phyloP scores from a whole-genome alignment of 495 filamentous ascomycete genomes.

The Neurospora tetraspora region DNA sequence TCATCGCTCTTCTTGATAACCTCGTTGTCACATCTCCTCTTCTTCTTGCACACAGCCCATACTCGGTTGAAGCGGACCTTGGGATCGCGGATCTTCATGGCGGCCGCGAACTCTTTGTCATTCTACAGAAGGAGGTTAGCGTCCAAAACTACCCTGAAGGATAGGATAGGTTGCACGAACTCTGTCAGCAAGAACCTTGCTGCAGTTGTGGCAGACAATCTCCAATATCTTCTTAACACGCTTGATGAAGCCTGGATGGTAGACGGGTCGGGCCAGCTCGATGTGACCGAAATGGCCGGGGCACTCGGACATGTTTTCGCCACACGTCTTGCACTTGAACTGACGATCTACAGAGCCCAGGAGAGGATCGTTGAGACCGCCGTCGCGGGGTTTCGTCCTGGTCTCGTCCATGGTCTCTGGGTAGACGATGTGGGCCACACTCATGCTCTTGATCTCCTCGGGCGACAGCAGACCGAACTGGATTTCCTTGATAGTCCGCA shows the following conservation, averaged over 20 bases:
- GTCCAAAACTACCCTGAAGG: slow-evolving; percentile 38
- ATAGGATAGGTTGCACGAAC: slow-evolving; percentile 58
- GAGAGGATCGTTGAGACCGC: slow-evolving; percentile 86
- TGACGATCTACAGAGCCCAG: slow-evolving; percentile 91
- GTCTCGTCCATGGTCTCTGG: slow-evolving; percentile 98
- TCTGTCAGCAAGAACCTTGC: slow-evolving; percentile 87
- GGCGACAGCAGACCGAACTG: slow-evolving; percentile 95
- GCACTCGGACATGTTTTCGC: slow-evolving; percentile 88
- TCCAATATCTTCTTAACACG: slow-evolving; percentile 98
- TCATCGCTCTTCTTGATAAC: slow-evolving; percentile 48
- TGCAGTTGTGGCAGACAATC: slow-evolving; percentile 96
- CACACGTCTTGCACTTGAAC: slow-evolving; percentile 89
- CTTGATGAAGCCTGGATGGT: slow-evolving; percentile 89
- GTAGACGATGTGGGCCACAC: slow-evolving; percentile 83
- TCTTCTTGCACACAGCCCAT: slow-evolving; percentile 80
- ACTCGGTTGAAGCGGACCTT: slow-evolving; percentile 88
- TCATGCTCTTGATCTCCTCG: slow-evolving; percentile 97
- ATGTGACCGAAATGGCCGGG: slow-evolving; percentile 98
- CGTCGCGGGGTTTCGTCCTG: slow-evolving; percentile 72
- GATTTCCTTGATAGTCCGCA: slow-evolving; percentile 94
- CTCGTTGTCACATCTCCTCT: slow-evolving; percentile 71
- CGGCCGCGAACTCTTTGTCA: slow-evolving; percentile 72
- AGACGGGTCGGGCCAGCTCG: slow-evolving; percentile 89
- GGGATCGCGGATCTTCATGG: slow-evolving; percentile 73
- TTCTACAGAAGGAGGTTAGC: slow-evolving; percentile 61